These are phyloP conservation scores for Teratosphaeria epicoccoides DNA, from an alignment of 2,329 filamentous ascomycete species.

Conservation along the genomic window DNA sequence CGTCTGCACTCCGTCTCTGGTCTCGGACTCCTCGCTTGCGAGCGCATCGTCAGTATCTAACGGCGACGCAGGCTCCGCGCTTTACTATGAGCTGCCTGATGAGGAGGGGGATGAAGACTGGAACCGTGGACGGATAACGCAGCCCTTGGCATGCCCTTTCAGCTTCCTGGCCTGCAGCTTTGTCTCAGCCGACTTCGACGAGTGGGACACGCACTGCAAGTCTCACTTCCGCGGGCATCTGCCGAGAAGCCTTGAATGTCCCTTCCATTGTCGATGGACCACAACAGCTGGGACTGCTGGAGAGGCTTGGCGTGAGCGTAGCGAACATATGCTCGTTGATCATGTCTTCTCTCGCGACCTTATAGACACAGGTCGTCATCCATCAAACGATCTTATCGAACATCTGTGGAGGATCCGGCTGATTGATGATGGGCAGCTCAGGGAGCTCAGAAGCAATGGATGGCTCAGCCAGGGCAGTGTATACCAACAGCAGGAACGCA, in stretches of 20 bases:
- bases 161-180: not conserved
- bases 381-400: not conserved
- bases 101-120: not conserved
- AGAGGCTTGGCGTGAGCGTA: not conserved
- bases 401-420: not conserved
- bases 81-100: not conserved
- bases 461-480: not conserved
- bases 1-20: not conserved
- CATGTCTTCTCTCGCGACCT: not conserved
- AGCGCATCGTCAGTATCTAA: not conserved
- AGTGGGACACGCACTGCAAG: constrained; percentile 3
- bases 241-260: not conserved
- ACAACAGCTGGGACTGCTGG: not conserved
- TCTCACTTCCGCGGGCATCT: constrained; percentile 1
- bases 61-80: not conserved
- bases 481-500: not conserved
- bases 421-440: not conserved
- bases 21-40: not conserved
- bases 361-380: not conserved
- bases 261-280: not conserved
- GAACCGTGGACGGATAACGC: not conserved
- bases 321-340: not conserved
- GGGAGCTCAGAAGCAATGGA: not conserved
- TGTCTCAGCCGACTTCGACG: not conserved
- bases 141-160: not conserved